A percentile compares a stretch with the other conserved stretches of the same genome.
These are phyloP conservation scores for Ilyonectria sp. DNA, from an alignment of 2,329 filamentous ascomycete genomes.

Conservation along the genomic window DNA sequence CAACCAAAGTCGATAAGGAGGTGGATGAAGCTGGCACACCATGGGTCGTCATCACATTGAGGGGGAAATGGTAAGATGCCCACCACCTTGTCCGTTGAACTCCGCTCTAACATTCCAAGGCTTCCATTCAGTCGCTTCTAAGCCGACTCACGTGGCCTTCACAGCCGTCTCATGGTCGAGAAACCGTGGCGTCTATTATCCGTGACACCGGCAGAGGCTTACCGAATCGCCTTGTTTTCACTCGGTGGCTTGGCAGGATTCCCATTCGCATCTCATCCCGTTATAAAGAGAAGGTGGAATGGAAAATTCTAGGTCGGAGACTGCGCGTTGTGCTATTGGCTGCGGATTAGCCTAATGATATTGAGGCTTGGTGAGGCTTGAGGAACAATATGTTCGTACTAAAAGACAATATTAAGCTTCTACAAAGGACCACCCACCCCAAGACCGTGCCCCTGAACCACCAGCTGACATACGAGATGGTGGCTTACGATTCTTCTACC, in stretches of 20 bases:
- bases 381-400: conserved; percentile 43
- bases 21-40: conserved; percentile 84
- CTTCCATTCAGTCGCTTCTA: conserved; percentile 54
- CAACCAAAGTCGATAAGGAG: conserved; percentile 94
- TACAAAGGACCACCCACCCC: conserved; percentile 34
- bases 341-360: not conserved
- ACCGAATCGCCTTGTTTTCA: not conserved
- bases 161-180: not conserved
- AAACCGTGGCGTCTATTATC: too few relatives aligned
- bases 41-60: conserved; percentile 88
- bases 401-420: conserved; percentile 50
- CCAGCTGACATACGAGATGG: conserved; percentile 21
- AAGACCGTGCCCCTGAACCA: conserved; percentile 23
- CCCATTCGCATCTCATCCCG: not conserved
- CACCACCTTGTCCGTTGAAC: not conserved
- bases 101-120: conserved; percentile 40
- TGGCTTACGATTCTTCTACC: conserved; percentile 6
- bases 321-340: not conserved
- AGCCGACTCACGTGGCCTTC: conserved; percentile 10
- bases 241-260: not conserved
- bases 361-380: conserved; percentile 6
- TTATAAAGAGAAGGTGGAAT: not conserved
- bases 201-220: not conserved
- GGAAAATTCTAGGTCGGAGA: not conserved
- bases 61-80: conserved; percentile 82